Percentiles rank a stretch among this genome's conserved stretches.
Conservation (phyloP, 2,329 filamentous ascomycete species). For the Periconia sp. region DNA sequence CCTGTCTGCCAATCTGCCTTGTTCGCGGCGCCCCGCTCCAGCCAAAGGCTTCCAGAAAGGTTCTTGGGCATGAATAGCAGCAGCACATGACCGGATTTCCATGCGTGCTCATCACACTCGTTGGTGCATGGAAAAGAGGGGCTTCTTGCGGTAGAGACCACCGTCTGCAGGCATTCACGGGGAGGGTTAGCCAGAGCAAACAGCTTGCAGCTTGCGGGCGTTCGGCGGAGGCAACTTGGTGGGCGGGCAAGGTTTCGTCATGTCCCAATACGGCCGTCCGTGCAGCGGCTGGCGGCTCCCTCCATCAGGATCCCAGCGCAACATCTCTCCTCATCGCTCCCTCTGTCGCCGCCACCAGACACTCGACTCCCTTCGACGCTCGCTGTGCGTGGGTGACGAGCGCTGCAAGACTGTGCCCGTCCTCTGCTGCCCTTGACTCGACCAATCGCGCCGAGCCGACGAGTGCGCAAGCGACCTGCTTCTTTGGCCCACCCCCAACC, state of each 20-base stretch:
- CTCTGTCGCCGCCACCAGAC: too few relatives aligned
- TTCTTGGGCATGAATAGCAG: neutral
- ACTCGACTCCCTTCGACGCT: too few relatives aligned
- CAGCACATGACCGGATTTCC: conserved; percentile 24
- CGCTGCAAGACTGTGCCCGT: too few relatives aligned
- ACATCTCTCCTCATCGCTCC: too few relatives aligned
- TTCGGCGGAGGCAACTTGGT: neutral
- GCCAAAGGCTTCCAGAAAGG: neutral
- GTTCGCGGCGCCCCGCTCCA: too few relatives aligned
- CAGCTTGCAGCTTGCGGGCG: neutral
- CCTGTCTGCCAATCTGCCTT: too few relatives aligned
- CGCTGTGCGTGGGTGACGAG: too few relatives aligned
- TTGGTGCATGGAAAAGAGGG: conserved; percentile 15
- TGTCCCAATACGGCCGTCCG: too few relatives aligned
- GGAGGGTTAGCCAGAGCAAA: neutral
- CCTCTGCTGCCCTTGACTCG: neutral
- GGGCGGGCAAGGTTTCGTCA: neutral
- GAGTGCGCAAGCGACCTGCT: conserved; percentile 29
- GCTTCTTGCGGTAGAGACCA: neutral
- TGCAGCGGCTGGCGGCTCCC: too few relatives aligned
- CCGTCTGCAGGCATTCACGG: neutral
- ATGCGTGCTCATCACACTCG: conserved; percentile 22
- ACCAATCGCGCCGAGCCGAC: too few relatives aligned
- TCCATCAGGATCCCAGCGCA: too few relatives aligned
- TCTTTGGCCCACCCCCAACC: conserved; percentile 19